Conservation (phyloP, 192 early-diverging fungal genomes). For the Allomyces macrogynus region DNA sequence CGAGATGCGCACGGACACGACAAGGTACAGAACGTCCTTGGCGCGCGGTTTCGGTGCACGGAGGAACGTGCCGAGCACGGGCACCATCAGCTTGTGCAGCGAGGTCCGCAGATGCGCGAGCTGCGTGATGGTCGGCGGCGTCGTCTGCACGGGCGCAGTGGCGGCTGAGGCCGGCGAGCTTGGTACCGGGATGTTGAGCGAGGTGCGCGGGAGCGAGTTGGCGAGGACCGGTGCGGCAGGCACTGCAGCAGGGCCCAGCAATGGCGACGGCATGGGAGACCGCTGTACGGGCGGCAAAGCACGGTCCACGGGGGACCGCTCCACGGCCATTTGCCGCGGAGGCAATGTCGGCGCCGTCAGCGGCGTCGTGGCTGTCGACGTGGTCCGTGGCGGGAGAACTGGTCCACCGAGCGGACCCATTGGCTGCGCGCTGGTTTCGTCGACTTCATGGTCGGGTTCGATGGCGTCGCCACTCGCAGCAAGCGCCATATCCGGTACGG, state of each 20-base stretch:
- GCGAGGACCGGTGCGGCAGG: no score
- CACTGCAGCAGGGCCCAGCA: not conserved
- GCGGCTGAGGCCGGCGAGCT: not conserved
- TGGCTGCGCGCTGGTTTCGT: no score
- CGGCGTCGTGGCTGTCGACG: not conserved
- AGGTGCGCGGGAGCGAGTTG: not conserved
- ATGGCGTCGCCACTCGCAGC: no score
- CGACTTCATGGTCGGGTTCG: no score
- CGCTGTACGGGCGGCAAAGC: no score
- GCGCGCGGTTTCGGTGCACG: not conserved
- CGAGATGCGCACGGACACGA: not conserved
- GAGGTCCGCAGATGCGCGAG: not conserved
- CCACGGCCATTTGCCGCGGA: no score
- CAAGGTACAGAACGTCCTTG: not conserved
- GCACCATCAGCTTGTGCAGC: not conserved
- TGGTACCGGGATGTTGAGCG: not conserved
- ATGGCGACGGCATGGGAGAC: not conserved
- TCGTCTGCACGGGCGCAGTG: not conserved
- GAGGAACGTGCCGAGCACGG: not conserved
- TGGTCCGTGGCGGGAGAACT: no score
- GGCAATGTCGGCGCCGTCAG: not conserved
- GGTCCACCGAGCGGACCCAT: not conserved
- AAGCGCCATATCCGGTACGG: not conserved
- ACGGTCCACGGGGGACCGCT: no score
- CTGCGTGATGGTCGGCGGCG: not conserved